phyloP scores from a whole-genome alignment of 768 basidiomycete genomes.

The Tulasnella sp. region DNA sequence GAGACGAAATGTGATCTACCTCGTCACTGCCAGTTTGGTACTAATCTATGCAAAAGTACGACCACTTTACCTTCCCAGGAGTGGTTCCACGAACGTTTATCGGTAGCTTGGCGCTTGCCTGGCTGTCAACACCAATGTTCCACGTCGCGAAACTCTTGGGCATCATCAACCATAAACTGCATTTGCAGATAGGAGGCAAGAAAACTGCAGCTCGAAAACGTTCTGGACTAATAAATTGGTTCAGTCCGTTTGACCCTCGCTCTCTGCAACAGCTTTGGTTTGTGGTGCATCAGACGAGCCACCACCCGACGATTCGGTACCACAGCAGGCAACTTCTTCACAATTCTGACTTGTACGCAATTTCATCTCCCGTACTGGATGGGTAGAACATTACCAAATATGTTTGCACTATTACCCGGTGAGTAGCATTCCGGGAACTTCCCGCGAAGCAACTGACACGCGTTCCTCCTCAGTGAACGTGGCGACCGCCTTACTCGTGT shows the following conservation, averaged over 20 bases:
- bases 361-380: constrained; percentile 93
- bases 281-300: constrained; percentile 52
- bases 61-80: constrained; percentile 80
- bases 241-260: constrained; percentile 68
- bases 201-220: constrained; percentile 12
- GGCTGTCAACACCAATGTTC: constrained; percentile 40
- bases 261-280: constrained; percentile 44
- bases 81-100: constrained; percentile 81
- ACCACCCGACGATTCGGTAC: constrained; percentile 53
- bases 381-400: constrained; percentile 87
- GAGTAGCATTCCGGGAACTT: neutral
- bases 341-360: constrained; percentile 61
- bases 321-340: constrained; percentile 43
- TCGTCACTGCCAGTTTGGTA: neutral
- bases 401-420: constrained; percentile 79
- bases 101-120: constrained; percentile 59
- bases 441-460: neutral
- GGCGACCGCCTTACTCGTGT: constrained; percentile 38
- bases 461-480: constrained; percentile 40
- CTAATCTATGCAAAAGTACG: constrained; percentile 46
- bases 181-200: constrained; percentile 60
- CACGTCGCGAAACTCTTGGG: constrained; percentile 33
- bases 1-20: constrained; percentile 23
- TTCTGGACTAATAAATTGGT: neutral
- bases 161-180: constrained; percentile 42